Base-by-base conservation (phyloP, 495 filamentous ascomycete genomes). In the Talaromyces liani region DNA sequence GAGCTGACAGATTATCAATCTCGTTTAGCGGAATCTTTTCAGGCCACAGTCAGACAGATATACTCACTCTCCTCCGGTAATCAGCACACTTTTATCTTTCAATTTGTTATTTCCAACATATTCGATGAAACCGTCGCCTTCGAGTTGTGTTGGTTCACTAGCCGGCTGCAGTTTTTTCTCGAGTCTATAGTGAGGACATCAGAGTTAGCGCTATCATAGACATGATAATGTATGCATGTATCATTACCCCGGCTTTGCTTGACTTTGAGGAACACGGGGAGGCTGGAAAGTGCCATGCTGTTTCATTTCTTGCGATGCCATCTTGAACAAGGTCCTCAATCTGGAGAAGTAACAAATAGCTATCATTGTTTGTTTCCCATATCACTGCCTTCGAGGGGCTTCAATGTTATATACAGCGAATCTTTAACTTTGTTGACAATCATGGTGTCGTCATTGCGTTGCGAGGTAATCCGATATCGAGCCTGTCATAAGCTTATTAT, bases 11-110 rank as follows among this genome's bases (percentile, higher is more conserved):
- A 31, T 41, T 41, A 5, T 41, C 14, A 41, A 41, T 16, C 4
- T 5, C 4, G 9, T 12, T 36, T 36, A 31, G 29, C 29, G 9
- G 12, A 12, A 5, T 41, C 16, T 41, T 4, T 4, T 41, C 36
- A 5, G 12, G 14, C 14, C 16, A 16, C 14, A 41, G 10, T 9
- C 45, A 49, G 16, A 14, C 0, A 27, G 27, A 31, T 33, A 16
- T 10, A 63, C 77, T 57, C 69, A 82, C 74, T 85, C 84, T 56
- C 84, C 82, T 25, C 80, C 84, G 0, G 82, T 85, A 61, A 86
- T 85, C 16, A 87, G 58, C 1, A 75, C 81, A 54, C 78, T 82
- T 65, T 77, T 79, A 18, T 75, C 80, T 33, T 73, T 74, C 33
- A 87, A 70, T 62, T 84, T 85, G 1, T 76, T 78, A 10, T 75